Base-by-base conservation (phyloP, 495 filamentous ascomycete species). In the Penicillium desertorum region DNA sequence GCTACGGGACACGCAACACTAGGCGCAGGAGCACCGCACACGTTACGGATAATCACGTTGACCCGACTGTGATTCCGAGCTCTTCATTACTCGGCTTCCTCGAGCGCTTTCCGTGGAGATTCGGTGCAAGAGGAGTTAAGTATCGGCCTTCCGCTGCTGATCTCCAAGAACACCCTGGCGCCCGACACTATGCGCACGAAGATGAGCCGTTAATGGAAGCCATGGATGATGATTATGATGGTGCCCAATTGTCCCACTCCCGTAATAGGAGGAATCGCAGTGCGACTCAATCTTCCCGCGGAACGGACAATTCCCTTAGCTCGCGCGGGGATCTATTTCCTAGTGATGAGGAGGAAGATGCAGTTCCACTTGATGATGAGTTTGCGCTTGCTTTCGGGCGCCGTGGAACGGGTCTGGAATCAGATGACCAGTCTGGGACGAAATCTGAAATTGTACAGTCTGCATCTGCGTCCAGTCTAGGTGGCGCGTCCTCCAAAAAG, bases 281-380 rank as follows among this genome's bases (percentile, higher is more conserved):
- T 68, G 86, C 79, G 7, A 98, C 94, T 3, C 82, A 83, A 14
- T 86, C 82, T n/a, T 96, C 90, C 8, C 87, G 86, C 5, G 86
- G 86, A 30, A 96, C 92, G 0, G 84, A 82, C n/a, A 94, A 92
- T 58, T 96, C 92, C 4, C 83, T 91, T 43, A 88, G 94, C 64
- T 96, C 92, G n/a, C 81, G 95, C 49, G 92, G 91, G 0, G 94
- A 99, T 71, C 76, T 99, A 20, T 92, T 96, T 60, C 91, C 90
- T 2, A 97, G 93, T 62, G 92, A 96, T 58, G 94, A 97, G 58
- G 90, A 88, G 55, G 86, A 91, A 68, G 90, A 98, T 78, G 94
- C 94, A 1, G 84, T 97, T 23, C 92, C 94, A 1, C 75, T 98
- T 50, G 90, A 92, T 62, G 94, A 98, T 71, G 94, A 98, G 64